Percentiles rank a stretch among this genome's conserved stretches.
These are phyloP conservation scores for Hyaloscypha finlandica DNA, from an alignment of 495 filamentous ascomycete species.

Conservation along the genomic window DNA sequence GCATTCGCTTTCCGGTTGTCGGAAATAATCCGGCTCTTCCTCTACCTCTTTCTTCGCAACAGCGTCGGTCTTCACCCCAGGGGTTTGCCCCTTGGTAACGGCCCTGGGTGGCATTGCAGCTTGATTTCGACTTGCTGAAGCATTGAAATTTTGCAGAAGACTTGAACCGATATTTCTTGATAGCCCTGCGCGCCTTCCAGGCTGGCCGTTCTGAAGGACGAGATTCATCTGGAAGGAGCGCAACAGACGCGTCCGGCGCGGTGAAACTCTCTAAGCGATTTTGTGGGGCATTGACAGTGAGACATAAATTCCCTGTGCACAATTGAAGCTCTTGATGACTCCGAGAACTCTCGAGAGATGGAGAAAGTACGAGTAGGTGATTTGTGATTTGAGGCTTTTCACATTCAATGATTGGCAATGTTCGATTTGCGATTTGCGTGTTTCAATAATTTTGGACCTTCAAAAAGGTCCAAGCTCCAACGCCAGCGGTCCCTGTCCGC, in stretches of 20 bases:
- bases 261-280: background rate
- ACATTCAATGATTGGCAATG: background rate
- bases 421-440: background rate
- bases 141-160: constrained; percentile 7
- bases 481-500: constrained; percentile 1
- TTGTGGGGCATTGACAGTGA: background rate
- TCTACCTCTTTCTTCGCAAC: background rate
- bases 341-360: background rate
- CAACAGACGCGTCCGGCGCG: constrained; percentile 8
- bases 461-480: constrained; percentile 24
- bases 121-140: background rate
- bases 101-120: constrained; percentile 4
- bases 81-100: background rate
- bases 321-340: background rate
- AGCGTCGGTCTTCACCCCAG: background rate
- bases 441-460: background rate
- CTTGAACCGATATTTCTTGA: background rate
- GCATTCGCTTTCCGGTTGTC: constrained; percentile 16
- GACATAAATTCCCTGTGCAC: background rate
- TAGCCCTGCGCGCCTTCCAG: constrained; percentile 16
- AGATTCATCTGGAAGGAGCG: constrained; percentile 17
- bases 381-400: background rate
- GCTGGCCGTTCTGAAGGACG: background rate
- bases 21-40: constrained; percentile 12
- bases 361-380: background rate